These are phyloP conservation scores for Teratosphaeria gauchensis DNA, from an alignment of 2,329 filamentous ascomycete species.

Conservation along the genomic window DNA sequence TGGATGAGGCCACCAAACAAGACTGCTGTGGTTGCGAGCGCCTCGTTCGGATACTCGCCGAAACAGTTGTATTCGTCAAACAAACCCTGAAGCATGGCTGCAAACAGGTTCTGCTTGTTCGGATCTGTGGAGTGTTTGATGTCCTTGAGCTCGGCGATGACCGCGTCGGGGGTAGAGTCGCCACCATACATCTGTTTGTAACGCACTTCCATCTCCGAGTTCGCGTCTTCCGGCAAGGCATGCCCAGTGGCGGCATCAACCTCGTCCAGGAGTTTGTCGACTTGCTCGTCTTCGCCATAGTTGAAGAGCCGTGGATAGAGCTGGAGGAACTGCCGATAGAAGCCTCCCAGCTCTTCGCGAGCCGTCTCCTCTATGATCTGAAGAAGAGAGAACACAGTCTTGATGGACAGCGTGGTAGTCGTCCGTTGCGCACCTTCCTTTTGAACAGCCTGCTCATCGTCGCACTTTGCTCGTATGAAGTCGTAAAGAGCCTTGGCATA, in stretches of 20 bases:
- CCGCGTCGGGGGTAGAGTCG: slow-evolving; percentile 74
- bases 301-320: slow-evolving; percentile 93
- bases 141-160: slow-evolving; percentile 72
- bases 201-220: slow-evolving; percentile 89
- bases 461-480: slow-evolving; percentile 76
- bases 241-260: slow-evolving; percentile 41
- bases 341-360: slow-evolving; percentile 58
- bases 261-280: slow-evolving; percentile 76
- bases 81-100: slow-evolving; percentile 95
- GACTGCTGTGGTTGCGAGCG: slow-evolving; percentile 87
- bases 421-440: slow-evolving; percentile 57
- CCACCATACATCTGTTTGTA: slow-evolving; percentile 98
- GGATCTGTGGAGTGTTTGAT: slow-evolving; percentile 83
- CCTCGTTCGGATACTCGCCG: slow-evolving; percentile 89
- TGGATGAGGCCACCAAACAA: slow-evolving; percentile 86
- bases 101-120: slow-evolving; percentile 85
- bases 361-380: slow-evolving; percentile 58
- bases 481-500: slow-evolving; percentile 65
- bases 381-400: slow-evolving; percentile 73
- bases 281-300: slow-evolving; percentile 67
- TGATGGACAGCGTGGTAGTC: slow-evolving; percentile 69
- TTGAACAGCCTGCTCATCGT: slow-evolving; percentile 67
- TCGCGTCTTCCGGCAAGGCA: slow-evolving; percentile 64
- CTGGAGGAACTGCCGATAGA: slow-evolving; percentile 82
- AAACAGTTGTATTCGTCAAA: slow-evolving; percentile 98